Percentiles rank a stretch among this genome's conserved stretches.
phyloP scores from a whole-genome alignment of 2,329 filamentous ascomycete species.

The Sclerotinia trifoliorum region DNA sequence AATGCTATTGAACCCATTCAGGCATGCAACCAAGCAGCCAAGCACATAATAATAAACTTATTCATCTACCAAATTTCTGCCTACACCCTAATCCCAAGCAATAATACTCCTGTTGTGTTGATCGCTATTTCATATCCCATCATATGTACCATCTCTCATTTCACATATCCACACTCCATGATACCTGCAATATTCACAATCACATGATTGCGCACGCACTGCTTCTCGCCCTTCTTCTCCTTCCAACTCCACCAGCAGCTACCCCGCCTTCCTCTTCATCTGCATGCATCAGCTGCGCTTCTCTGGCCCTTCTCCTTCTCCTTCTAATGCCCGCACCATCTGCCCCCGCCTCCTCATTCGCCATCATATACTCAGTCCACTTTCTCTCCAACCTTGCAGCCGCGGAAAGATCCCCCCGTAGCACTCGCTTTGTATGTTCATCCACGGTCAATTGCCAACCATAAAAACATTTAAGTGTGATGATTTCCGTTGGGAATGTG shows the following conservation, averaged over 20 bases:
- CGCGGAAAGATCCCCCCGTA: conserved; percentile 70
- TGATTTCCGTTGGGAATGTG: conserved; percentile 71
- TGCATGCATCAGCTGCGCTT: conserved; percentile 76
- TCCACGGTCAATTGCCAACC: conserved; percentile 94
- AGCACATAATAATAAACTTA: background rate
- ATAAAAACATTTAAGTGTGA: conserved; percentile 89
- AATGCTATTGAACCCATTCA: background rate
- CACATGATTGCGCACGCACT: conserved; percentile 65
- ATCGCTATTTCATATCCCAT: background rate
- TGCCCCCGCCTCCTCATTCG: conserved; percentile 77
- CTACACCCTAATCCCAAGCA: background rate
- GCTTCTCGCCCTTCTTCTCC: conserved; percentile 63
- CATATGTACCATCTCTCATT: conserved; percentile 10
- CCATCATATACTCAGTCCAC: conserved; percentile 94
- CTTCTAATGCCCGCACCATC: conserved; percentile 65
- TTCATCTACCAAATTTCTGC: background rate
- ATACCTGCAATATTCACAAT: conserved; percentile 34
- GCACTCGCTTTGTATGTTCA: conserved; percentile 84
- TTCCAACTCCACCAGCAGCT: conserved; percentile 44
- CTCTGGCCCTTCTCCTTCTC: conserved; percentile 72
- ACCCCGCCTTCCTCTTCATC: conserved; percentile 71
- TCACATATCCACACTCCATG: conserved; percentile 1
- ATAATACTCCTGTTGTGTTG: background rate
- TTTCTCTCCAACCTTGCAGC: conserved; percentile 81
- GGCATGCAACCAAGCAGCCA: too few species aligned